Percentiles rank a stretch among this genome's conserved stretches.
These are phyloP conservation scores for Trametes pubescens DNA, from an alignment of 1,284 basidiomycete species.

Conservation along the genomic window DNA sequence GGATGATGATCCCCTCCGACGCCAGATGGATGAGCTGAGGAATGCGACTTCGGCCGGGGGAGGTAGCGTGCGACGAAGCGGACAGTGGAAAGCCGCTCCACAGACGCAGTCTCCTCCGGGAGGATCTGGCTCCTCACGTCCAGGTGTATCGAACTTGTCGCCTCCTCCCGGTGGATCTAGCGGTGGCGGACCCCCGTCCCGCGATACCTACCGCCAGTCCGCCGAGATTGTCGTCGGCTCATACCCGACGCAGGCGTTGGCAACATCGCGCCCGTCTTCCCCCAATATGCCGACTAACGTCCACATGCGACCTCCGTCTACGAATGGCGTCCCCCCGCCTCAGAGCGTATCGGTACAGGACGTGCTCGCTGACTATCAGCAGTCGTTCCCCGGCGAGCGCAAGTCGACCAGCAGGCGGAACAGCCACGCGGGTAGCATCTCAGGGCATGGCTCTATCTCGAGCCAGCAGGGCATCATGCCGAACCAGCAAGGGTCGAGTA, in stretches of 20 bases:
- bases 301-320: constrained; percentile 76
- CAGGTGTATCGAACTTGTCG: constrained; percentile 31
- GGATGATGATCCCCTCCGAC: constrained; percentile 67
- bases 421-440: constrained; percentile 38
- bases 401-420: constrained; percentile 58
- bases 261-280: constrained; percentile 72
- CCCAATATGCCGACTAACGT: constrained; percentile 75
- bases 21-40: constrained; percentile 58
- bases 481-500: constrained; percentile 40
- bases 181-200: constrained; percentile 33
- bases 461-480: constrained; percentile 42
- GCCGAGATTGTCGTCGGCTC: constrained; percentile 82
- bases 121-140: constrained; percentile 31
- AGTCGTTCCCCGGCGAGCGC: constrained; percentile 89
- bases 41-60: constrained; percentile 35
- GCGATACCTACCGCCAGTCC: constrained; percentile 61
- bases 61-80: constrained; percentile 53
- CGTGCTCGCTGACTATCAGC: constrained; percentile 82
- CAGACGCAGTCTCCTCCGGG: constrained; percentile 47
- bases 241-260: constrained; percentile 55
- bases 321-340: constrained; percentile 44
- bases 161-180: constrained; percentile 35
- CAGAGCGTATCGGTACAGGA: constrained; percentile 68
- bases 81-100: constrained; percentile 54
- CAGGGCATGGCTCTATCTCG: constrained; percentile 34